Percentiles rank a stretch among this genome's conserved stretches.
Evolutionary conservation across 768 basidiomycete genomes (phyloP).

Genomic region (Xanthoconium purpureum): DNA sequence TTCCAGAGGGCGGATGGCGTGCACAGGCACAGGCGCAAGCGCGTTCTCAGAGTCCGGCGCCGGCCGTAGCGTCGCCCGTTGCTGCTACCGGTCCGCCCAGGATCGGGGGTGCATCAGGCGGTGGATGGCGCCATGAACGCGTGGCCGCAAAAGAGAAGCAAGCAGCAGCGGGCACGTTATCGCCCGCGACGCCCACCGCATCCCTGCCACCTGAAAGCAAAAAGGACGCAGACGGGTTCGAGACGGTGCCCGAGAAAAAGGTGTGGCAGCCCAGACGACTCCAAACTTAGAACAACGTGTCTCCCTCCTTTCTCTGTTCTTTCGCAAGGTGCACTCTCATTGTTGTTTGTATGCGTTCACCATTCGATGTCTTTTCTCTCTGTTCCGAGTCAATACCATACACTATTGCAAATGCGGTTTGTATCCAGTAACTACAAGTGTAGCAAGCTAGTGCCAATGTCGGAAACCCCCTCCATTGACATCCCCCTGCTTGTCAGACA

Average conservation of each 20-base stretch:
- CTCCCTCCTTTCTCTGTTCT: background rate
- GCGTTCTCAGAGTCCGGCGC: conserved; percentile 54
- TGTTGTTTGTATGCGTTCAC: background rate
- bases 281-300: background rate
- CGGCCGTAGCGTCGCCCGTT: conserved; percentile 15
- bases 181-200: conserved; percentile 6
- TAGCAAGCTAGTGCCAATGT: too few relatives aligned
- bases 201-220: conserved; percentile 40
- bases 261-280: conserved; percentile 24
- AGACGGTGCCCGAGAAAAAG: conserved; percentile 44
- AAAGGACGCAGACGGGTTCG: conserved; percentile 72
- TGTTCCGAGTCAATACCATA: conserved; percentile 13
- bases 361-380: background rate
- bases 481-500: too few relatives aligned
- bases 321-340: background rate
- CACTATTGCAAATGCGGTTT: background rate
- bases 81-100: conserved; percentile 32
- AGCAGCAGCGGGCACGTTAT: background rate
- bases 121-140: conserved; percentile 61
- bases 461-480: too few relatives aligned
- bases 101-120: conserved; percentile 33
- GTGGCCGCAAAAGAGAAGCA: background rate
- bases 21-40: conserved; percentile 23
- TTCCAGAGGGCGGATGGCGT: conserved; percentile 17
- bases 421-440: conserved; percentile 16